Base-by-base conservation (phyloP, 257 asterid species). In the Galeopsis tetrahit region DNA sequence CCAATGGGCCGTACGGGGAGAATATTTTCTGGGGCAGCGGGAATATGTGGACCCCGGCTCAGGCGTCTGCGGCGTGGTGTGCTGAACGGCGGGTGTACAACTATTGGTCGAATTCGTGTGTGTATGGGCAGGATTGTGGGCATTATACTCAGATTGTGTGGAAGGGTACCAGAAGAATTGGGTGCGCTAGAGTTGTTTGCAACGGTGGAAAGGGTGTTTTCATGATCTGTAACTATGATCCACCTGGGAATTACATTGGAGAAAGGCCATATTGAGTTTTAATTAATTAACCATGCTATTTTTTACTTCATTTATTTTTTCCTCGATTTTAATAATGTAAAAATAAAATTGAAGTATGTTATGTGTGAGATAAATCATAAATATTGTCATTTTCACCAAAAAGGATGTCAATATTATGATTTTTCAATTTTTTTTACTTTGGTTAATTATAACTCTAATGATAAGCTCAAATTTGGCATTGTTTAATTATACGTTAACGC, bases 121-220 rank as follows among this genome's bases (percentile, higher is more conserved):
- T 56, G 3, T 6, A 52, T 17, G 88, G 90, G 11, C 70, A 76
- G 38, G 72, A 71, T 0, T 87, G 93, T 34, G 93, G 93, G 70
- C 93, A 87, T 67, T 87, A 87, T 11, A 87, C 93, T 3, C 94
- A 88, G 66, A 82, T 88, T 43, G 93, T 88, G 56, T 88, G 93
- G 93, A 72, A 77, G 48, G 76, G 63, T 1, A 82, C 83, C 0
- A 68, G 6, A 4, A 74, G 88, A 35, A 73, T 87, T 28, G 93
- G 93, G 40, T 87, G 90, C 59, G 87, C 93, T 10, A 74, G 90
- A 36, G 93, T 85, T 8, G 75, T 71, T 3, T 87, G 93, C 34
- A 48, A 59, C 31, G 68, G 73, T 5, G 82, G 81, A 0, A 72
- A 73, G 42, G 90, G 89, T 32, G 88, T 84, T 32, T 87, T 87